Evolutionary conservation across 352 stramenopile genomes (phyloP), one percentile per base, ranked within the genome.

Genomic region (Thalassiosira sp.): DNA sequence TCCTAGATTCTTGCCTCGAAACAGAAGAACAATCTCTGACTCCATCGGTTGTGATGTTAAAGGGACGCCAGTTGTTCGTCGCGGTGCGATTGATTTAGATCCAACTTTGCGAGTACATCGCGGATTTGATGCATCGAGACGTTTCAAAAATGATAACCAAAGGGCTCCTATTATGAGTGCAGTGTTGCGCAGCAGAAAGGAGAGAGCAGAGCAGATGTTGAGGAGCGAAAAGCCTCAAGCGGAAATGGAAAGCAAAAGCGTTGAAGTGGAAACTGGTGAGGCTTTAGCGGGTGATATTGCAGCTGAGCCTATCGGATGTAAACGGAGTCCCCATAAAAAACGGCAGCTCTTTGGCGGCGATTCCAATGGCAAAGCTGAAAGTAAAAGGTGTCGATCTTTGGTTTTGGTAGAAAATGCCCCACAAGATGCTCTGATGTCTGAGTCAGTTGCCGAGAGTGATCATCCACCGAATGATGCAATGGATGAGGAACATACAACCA

Each of bases 291-390:
- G 31, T 25, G 40, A 40, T 45, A 16, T 25, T 35, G 59, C 42
- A 43, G 37, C 59, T 18, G 59, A 68, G 18, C 1, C 7, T 1
- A 22, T 24, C 24, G 24, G 42, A 3, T 28, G 5, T 43, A 43
- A 16, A 58, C 13, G 16, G 24, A 69, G 43, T 48, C 59, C 43
- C 22, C 43, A 28, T n/a, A 43, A 31, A 10, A 69, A 69, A 69
- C 59, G 59, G 0, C 43, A 69, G 42, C 25, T 69, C 8, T 69
- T 69, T 43, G 43, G 58, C 25, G 28, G 13, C 3, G 42, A 43
- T 69, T 57, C n/a, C 22, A 20, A 48, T 31, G 59, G 43, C 2
- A 18, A 58, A 3, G 22, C 22, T 56, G 24, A 16, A 33, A 33
- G 22, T n/a, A 72, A 72, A 33, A 46, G 27, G 22, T 8, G 1